A percentile compares a stretch with the other conserved stretches of the same genome.
Conservation (phyloP, 2,329 filamentous ascomycete species). For the Verticillium nubilum region DNA sequence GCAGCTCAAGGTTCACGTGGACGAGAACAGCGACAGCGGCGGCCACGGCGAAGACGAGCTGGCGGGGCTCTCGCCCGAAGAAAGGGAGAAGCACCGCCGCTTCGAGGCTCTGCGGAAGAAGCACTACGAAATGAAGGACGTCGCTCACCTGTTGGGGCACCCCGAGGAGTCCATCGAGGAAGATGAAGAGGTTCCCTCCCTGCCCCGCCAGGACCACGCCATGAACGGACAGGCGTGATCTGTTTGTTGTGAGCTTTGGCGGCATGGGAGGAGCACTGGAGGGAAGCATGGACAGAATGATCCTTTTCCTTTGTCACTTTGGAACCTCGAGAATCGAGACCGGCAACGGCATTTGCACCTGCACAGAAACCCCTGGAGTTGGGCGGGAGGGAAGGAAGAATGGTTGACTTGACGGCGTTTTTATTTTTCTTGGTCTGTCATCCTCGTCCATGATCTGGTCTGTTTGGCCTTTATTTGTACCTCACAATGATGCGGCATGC, state of each 20-base stretch:
- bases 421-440: neutral
- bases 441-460: neutral
- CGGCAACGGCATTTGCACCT: conserved; percentile 10
- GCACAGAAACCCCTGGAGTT: neutral
- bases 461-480: neutral
- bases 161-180: conserved; percentile 60
- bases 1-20: conserved; percentile 62
- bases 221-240: conserved; percentile 12
- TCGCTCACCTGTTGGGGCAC: conserved; percentile 79
- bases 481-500: neutral
- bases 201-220: conserved; percentile 23
- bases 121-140: conserved; percentile 98
- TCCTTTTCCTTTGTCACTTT: conserved; percentile 8
- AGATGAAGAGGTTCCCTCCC: conserved; percentile 39
- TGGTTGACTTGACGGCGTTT: conserved; percentile 10
- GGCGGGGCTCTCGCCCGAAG: conserved; percentile 59
- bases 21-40: conserved; percentile 46
- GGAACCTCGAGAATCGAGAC: conserved; percentile 9
- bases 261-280: neutral
- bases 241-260: neutral
- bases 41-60: conserved; percentile 52
- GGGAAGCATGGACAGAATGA: conserved; percentile 3
- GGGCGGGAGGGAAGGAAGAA: conserved; percentile 9
- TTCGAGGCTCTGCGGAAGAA: conserved; percentile 92
- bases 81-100: conserved; percentile 82